Percentiles rank a stretch among this genome's conserved stretches.
These are phyloP conservation scores for Penicillium corylophilum DNA, from an alignment of 2,329 filamentous ascomycete genomes.

Conservation along the genomic window DNA sequence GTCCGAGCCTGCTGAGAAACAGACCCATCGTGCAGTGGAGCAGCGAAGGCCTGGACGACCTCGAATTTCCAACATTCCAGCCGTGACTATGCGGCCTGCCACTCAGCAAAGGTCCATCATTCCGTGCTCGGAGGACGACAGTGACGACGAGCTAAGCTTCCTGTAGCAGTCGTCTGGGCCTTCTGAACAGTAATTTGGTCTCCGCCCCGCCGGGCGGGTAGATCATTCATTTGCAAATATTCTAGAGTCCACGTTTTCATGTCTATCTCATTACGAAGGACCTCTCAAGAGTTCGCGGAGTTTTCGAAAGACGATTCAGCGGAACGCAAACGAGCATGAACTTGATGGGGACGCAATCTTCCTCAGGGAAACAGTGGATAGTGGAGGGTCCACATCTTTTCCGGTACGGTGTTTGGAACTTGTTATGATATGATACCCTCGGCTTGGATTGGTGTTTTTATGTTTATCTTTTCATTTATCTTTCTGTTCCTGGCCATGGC, in stretches of 20 bases:
- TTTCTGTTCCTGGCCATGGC: background rate
- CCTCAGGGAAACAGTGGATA: background rate
- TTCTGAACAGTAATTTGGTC: background rate
- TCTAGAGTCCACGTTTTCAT: background rate
- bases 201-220: background rate
- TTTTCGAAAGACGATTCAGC: background rate
- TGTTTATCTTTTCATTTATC: background rate
- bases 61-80: slow-evolving; percentile 5
- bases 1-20: slow-evolving; percentile 14
- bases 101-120: slow-evolving; percentile 20
- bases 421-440: slow-evolving; percentile 20
- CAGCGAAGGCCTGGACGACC: slow-evolving; percentile 14
- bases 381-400: slow-evolving; percentile 2
- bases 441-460: slow-evolving; percentile 9
- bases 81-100: background rate
- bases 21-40: slow-evolving; percentile 16
- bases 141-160: slow-evolving; percentile 42
- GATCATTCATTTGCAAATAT: background rate
- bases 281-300: slow-evolving; percentile 1
- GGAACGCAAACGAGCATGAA: background rate
- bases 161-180: slow-evolving; percentile 16
- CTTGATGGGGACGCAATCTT: background rate
- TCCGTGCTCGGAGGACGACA: slow-evolving; percentile 31
- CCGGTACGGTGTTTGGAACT: slow-evolving; percentile 8
- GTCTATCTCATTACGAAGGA: slow-evolving; percentile 1